Evolutionary conservation across 225 moss, liverwort and hornwort genomes (phyloP), one percentile per base, ranked within the genome.

Genomic region (Straminergon stramineum): DNA sequence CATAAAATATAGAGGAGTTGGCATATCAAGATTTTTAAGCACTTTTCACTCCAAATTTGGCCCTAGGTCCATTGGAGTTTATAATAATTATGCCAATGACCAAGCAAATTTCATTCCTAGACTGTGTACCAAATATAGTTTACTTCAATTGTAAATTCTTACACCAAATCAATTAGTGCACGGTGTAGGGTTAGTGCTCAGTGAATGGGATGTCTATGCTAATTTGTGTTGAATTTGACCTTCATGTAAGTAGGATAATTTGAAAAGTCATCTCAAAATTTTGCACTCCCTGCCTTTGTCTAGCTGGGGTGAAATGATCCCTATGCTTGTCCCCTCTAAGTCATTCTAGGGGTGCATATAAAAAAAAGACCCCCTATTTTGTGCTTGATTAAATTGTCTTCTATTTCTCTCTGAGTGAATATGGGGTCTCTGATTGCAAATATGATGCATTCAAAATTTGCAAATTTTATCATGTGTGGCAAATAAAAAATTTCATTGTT

Each of bases 51-150:
- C 52, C 2, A 52, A 20, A 34, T 21, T 48, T 48, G 31, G 5
- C 2, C 10, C 10, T 0, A 43, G 1, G 0, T 45, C 9, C 3
- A 43, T 27, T 4, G 0, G 2, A 4, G 28, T 3, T 3, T 20
- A 7, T 0, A 17, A 0, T 12, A 75, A 51, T 2, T 52, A 52
- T 34, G 2, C 3, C 1, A 14, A 14, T 77, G 9, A 35, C 1
- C 1, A 52, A 32, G 2, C 20, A 76, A 32, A 21, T 76, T 76
- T 52, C 2, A 52, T 21, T 53, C 9, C 5, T 15, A 0, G 20
- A 23, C 0, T 0, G 1, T 53, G 14, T 2, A 9, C 5, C 5
- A 77, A 53, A 34, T 3, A 77, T 76, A 17, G 17, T 45, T 74
- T 1, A 28, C 8, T 53, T 53, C 76, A 68, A 37, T 11, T 37